Conservation (phyloP, 306 rosid genomes). For the Pterocarpus macrocarpus region DNA sequence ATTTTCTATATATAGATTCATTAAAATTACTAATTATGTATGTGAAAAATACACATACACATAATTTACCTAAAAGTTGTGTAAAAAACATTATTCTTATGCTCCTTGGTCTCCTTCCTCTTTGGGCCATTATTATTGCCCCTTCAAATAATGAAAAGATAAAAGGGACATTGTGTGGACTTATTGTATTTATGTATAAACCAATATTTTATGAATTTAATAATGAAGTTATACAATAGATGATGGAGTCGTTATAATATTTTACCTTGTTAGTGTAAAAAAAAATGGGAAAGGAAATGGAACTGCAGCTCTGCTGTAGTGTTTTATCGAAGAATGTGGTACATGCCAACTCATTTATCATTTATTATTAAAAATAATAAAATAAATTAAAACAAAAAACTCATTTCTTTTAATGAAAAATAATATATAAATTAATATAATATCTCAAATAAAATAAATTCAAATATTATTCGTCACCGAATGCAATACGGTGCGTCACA, state of each 20-base stretch:
- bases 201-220: not conserved
- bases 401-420: too few relatives aligned
- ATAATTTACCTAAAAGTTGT: too few relatives aligned
- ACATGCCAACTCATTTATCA: too few relatives aligned
- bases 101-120: not conserved
- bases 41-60: too few relatives aligned
- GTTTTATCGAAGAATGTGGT: too few relatives aligned
- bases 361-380: too few relatives aligned
- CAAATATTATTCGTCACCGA: not conserved
- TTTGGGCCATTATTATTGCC: slow-evolving; percentile 34
- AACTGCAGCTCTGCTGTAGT: not conserved
- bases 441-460: too few relatives aligned
- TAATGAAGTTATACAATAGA: not conserved
- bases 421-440: too few relatives aligned
- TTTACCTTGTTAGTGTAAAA: not conserved
- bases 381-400: too few relatives aligned
- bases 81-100: not conserved
- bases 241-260: not conserved
- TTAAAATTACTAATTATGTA: not conserved
- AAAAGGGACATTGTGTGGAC: slow-evolving; percentile 27
- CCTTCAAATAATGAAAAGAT: not conserved
- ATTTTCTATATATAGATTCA: not conserved
- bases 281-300: not conserved
- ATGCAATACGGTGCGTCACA: not conserved
- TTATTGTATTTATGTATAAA: not conserved